Conservation (phyloP, 345 rosid genomes). For the Adansonia digitata region DNA sequence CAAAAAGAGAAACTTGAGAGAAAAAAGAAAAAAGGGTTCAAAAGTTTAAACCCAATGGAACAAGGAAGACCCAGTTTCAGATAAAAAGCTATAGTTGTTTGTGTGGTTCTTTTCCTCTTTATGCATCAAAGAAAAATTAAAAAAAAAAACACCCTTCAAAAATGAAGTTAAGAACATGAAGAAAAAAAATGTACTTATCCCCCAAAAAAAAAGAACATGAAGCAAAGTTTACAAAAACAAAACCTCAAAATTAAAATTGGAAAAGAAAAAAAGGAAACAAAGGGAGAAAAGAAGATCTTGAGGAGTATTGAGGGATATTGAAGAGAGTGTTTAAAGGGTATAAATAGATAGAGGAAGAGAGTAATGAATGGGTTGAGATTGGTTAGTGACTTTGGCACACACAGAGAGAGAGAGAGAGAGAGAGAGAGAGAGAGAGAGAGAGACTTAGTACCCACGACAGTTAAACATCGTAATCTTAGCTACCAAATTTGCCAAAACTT, state of each 20-base stretch:
- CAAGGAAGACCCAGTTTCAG: too few relatives aligned
- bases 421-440: constrained; percentile 7
- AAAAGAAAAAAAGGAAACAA: background rate
- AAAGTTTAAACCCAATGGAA: constrained; percentile 1
- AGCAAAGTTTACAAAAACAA: background rate
- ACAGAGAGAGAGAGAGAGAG: constrained; percentile 14
- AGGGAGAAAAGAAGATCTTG: background rate
- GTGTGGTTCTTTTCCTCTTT: background rate
- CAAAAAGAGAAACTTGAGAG: background rate
- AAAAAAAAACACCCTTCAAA: background rate
- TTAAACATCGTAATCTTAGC: constrained; percentile 54
- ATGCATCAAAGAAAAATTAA: background rate
- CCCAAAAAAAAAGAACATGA: background rate
- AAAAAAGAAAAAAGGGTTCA: background rate
- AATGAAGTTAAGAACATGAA: background rate
- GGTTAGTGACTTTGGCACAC: constrained; percentile 27
- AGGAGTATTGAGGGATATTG: background rate
- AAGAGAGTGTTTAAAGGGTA: constrained; percentile 21
- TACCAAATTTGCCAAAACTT: constrained; percentile 33
- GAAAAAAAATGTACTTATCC: too few relatives aligned
- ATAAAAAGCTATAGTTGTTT: background rate
- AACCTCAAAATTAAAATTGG: background rate
- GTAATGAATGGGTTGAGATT: constrained; percentile 24
- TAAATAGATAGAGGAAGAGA: constrained; percentile 20
- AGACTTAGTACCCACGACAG: constrained; percentile 37